phyloP scores from a whole-genome alignment of 2,329 filamentous ascomycete genomes.

The Fusarium sp. region DNA sequence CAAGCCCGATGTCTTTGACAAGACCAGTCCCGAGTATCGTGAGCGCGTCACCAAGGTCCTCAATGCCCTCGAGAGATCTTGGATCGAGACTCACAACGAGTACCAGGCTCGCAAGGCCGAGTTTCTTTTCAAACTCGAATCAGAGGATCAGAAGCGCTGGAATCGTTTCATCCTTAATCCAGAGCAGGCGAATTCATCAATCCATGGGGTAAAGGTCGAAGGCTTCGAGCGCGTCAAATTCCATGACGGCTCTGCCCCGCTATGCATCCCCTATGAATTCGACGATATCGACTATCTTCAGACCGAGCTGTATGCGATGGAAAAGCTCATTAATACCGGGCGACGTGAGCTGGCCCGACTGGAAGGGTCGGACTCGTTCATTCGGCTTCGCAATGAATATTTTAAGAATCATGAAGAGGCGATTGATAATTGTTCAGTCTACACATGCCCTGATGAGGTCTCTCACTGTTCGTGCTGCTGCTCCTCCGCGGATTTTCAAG shows the following conservation, averaged over 20 bases:
- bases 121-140: conserved; percentile 4
- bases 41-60: conserved; percentile 13
- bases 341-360: conserved; percentile 27
- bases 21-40: conserved; percentile 27
- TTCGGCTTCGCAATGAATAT: conserved; percentile 21
- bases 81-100: not conserved
- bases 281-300: not conserved
- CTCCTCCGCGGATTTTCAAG: not conserved
- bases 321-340: conserved; percentile 10
- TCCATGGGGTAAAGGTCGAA: not conserved
- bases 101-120: conserved; percentile 10
- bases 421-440: not conserved
- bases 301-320: not conserved
- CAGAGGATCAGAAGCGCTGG: conserved; percentile 12
- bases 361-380: conserved; percentile 15
- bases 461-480: not conserved
- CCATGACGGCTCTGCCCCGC: not conserved
- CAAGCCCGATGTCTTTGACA: conserved; percentile 4
- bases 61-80: conserved; percentile 13
- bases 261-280: no score
- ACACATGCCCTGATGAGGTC: not conserved
- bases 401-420: not conserved
- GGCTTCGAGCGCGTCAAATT: conserved; percentile 2
- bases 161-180: conserved; percentile 33
- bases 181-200: not conserved